Evolutionary conservation across 345 rosid species (phyloP), one percentile per base, ranked within the genome.

Genomic region (Laguncularia racemosa): DNA sequence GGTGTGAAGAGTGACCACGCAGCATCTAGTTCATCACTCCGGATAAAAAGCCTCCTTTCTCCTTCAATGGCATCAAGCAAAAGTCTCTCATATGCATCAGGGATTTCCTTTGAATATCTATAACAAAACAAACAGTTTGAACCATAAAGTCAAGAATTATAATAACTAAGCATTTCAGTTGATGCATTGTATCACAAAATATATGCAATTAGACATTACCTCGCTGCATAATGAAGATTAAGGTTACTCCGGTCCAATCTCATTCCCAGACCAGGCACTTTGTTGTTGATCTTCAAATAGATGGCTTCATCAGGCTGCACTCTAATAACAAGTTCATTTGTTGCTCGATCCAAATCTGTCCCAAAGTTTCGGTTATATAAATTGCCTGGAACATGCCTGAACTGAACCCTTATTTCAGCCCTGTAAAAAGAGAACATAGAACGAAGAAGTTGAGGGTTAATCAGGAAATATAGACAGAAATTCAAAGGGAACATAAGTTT

Each of bases 301-400:
- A 93, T 89, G 58, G 95, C 97, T 80, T 93, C 99, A 65, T 93
- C 96, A 2, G 99, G 99, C 54, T 93, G 99, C 50, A 93, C 96
- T 69, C 95, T 72, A 57, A 93, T 89, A 38, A 93, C 97, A 45
- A 93, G 96, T 78, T 93, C 99, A 58, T 93, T 93, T 57, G 99
- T 93, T 43, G 95, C 82, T 65, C 48, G 80, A 74, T 89, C 96
- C 59, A 93, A 81, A 76, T 87, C 95, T 38, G 82, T 77, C 69
- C 96, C 92, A 53, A 85, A 70, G 43, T 78, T 84, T 38, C 85
- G 74, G 66, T 83, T 89, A 63, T 93, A 89, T 44, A 93, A 76
- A 74, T 93, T 89, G 15, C 99, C 99, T 2, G 99, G 99, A n/a
- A 93, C 96, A 60, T 89, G 95, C 68, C 97, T 78, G 75, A 89